Base-by-base conservation (phyloP, 208 protist genomes). In the Leishmania guyanensis region DNA sequence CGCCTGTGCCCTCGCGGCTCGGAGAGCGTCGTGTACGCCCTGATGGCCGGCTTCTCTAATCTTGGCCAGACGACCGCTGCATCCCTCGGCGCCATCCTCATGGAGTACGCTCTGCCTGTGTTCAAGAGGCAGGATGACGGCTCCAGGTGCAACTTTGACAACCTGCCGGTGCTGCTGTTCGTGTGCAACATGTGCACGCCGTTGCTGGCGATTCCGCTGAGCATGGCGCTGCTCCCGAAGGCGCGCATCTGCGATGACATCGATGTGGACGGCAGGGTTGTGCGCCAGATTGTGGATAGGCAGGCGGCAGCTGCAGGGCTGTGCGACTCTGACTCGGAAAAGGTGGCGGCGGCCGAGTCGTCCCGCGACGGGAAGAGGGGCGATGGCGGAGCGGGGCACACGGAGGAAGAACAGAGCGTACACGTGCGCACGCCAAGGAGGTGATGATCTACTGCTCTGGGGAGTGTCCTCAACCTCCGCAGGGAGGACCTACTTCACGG, bases 1-100 rank as follows among this genome's bases (percentile, higher is more conserved):
- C 93, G 92, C 43, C 84, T 97, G 33, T 96, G 93, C 75, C 93
- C 94, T 5, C 87, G 88, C 29, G 92, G 91, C 20, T 89, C 92
- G 66, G 94, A 97, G 82, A 86, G 83, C 17, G 90, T 94, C 29
- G 89, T 96, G 71, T 96, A 92, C 69, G 89, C 94, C 8, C 83
- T 96, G 29, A 86, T 97, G 77, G 91, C 92, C 4, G 94, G 92
- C 22, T 94, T 93, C 73, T 75, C 91, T 2, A 91, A 92, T 81
- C 84, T 97, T 58, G 94, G 92, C 8, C 76, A 76, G 39, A 77
- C 82, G 22, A 86, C 94, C 0, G 65, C 88, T 1, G 36, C 58
- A 17, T 79, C 84, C 0, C 80, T 92, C 54, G 92, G 89, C 14
- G 84, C 84, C 50, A 71, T 92, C 36, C 22, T 95, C 9, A 89